Percentiles rank a stretch among this genome's conserved stretches.
phyloP scores from a whole-genome alignment of 176 grass and related monocot genomes.

The Avena insularis region DNA sequence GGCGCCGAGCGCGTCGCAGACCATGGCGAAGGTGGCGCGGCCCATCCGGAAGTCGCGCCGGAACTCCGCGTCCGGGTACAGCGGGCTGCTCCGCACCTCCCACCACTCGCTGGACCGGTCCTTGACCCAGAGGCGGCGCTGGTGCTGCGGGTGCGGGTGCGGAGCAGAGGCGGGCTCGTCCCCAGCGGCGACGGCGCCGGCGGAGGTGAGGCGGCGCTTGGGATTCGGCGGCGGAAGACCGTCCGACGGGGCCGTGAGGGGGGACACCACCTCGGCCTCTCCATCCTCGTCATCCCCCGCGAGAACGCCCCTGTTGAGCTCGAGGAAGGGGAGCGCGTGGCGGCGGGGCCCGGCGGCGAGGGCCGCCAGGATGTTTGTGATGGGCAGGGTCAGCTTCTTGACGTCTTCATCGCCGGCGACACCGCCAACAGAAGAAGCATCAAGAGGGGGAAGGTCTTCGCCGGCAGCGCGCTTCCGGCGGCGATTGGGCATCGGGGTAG shows the following conservation, averaged over 20 bases:
- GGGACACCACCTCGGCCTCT: neutral
- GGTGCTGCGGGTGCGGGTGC: conserved; percentile 29
- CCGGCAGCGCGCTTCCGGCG: conserved; percentile 37
- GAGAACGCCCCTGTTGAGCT: conserved; percentile 8
- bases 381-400: neutral
- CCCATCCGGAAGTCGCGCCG: conserved; percentile 67
- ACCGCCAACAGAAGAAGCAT: neutral
- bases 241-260: neutral
- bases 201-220: neutral
- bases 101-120: conserved; percentile 65
- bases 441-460: neutral
- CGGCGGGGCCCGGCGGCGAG: conserved; percentile 21
- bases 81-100: conserved; percentile 52
- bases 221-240: neutral
- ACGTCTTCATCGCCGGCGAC: neutral
- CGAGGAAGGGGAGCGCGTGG: conserved; percentile 44
- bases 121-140: conserved; percentile 58
- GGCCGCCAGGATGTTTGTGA: conserved; percentile 30
- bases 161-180: neutral
- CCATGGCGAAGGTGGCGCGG: conserved; percentile 60
- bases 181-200: neutral
- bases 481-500: conserved; percentile 26
- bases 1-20: conserved; percentile 60
- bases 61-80: conserved; percentile 60
- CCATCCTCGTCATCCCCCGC: neutral